Evolutionary conservation across 441 rosid genomes (phyloP).

Genomic region (Omphalea diandra): DNA sequence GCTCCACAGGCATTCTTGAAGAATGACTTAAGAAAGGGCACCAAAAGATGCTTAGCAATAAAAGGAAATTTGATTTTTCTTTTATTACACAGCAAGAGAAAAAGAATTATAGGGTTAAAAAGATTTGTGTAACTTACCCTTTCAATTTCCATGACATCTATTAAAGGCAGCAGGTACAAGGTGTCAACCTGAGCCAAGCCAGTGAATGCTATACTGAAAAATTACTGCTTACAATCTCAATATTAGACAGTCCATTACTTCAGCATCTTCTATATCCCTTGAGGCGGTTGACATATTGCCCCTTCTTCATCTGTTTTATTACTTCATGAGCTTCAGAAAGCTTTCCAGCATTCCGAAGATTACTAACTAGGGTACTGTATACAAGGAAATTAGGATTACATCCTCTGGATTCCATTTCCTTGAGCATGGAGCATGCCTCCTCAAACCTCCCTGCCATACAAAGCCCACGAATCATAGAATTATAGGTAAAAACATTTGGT

Average conservation of each 20-base stretch:
- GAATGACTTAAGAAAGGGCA: slow-evolving; percentile 1
- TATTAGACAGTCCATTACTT: slow-evolving; percentile 21
- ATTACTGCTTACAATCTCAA: slow-evolving; percentile 19
- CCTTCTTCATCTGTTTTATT: slow-evolving; percentile 68
- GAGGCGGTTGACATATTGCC: slow-evolving; percentile 57
- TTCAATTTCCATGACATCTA: slow-evolving; percentile 25
- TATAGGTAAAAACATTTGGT: slow-evolving; percentile 83
- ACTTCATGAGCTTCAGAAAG: slow-evolving; percentile 66
- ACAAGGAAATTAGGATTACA: slow-evolving; percentile 83
- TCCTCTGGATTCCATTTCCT: slow-evolving; percentile 85
- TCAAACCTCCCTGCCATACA: slow-evolving; percentile 76
- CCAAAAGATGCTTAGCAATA: background rate
- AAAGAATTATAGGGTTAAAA: slow-evolving; percentile 19
- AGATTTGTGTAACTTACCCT: slow-evolving; percentile 26
- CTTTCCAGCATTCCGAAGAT: slow-evolving; percentile 77
- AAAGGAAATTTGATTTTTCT: slow-evolving; percentile 10
- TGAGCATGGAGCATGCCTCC: slow-evolving; percentile 70
- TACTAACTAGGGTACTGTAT: slow-evolving; percentile 74
- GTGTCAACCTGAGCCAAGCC: slow-evolving; percentile 18
- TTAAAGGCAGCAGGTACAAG: slow-evolving; percentile 22
- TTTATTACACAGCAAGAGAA: slow-evolving; percentile 12
- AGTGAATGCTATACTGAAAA: slow-evolving; percentile 17
- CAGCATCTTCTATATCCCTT: slow-evolving; percentile 44
- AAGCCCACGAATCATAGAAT: slow-evolving; percentile 80
- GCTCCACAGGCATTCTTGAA: slow-evolving; percentile 4